phyloP scores from a whole-genome alignment of 2,329 filamentous ascomycete species.

The Rosellinia necatrix region DNA sequence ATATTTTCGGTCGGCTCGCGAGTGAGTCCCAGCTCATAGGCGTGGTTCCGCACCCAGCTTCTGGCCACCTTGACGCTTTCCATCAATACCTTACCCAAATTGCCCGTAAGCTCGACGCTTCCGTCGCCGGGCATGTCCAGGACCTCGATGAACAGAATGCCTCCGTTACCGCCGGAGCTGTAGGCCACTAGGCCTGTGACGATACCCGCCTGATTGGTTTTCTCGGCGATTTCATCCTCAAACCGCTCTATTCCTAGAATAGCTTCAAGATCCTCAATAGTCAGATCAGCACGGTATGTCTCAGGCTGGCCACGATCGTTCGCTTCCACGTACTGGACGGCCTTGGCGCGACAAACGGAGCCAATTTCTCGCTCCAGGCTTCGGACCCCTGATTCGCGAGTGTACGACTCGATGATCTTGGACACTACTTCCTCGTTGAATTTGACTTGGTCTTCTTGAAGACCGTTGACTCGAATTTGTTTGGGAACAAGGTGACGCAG shows the following conservation, averaged over 20 bases:
- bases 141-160: slow-evolving; percentile 97
- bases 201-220: slow-evolving; percentile 80
- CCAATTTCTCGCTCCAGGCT: slow-evolving; percentile 96
- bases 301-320: slow-evolving; percentile 72
- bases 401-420: slow-evolving; percentile 96
- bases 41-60: slow-evolving; percentile 96
- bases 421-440: slow-evolving; percentile 85
- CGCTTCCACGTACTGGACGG: slow-evolving; percentile 91
- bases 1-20: slow-evolving; percentile 83
- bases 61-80: slow-evolving; percentile 96
- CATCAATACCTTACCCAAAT: slow-evolving; percentile 94
- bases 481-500: slow-evolving; percentile 93
- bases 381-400: slow-evolving; percentile 92
- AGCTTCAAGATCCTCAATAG: slow-evolving; percentile 79
- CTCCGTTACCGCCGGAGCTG: slow-evolving; percentile 87
- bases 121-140: slow-evolving; percentile 95
- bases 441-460: slow-evolving; percentile 73
- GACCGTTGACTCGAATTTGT: slow-evolving; percentile 88
- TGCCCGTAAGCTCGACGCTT: slow-evolving; percentile 91
- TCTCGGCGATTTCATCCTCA: slow-evolving; percentile 94
- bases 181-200: slow-evolving; percentile 97
- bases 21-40: slow-evolving; percentile 85
- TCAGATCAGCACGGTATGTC: slow-evolving; percentile 74
- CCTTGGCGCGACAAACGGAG: slow-evolving; percentile 91
- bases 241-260: slow-evolving; percentile 93